Evolutionary conservation across 768 basidiomycete species (phyloP).

Genomic region (Lactarius sanguifluus): DNA sequence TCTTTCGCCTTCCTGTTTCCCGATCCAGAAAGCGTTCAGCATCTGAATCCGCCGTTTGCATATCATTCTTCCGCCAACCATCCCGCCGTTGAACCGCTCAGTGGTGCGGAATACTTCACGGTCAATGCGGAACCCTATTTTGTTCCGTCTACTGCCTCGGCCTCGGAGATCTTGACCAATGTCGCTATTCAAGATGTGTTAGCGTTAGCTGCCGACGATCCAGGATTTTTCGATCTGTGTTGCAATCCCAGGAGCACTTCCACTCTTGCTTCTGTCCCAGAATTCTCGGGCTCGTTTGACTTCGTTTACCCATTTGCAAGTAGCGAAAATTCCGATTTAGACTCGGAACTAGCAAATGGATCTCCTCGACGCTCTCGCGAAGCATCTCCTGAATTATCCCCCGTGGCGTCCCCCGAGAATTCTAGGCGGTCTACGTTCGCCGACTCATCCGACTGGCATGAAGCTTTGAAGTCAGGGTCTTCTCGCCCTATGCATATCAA

Average conservation of each 20-base stretch:
- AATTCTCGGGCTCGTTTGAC: conserved; percentile 8
- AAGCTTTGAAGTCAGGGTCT: neutral
- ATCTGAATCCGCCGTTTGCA: neutral
- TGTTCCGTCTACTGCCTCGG: conserved; percentile 23
- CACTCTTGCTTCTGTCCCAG: conserved; percentile 7
- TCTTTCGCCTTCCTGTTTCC: neutral
- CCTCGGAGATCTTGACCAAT: conserved; percentile 19
- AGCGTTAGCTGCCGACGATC: conserved; percentile 3
- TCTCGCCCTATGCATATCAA: neutral
- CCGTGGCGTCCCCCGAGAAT: neutral
- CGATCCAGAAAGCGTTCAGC: neutral
- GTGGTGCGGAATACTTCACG: neutral
- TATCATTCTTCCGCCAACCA: neutral
- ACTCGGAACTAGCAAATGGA: neutral
- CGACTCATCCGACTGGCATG: neutral
- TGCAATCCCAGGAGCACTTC: neutral
- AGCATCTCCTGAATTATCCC: neutral
- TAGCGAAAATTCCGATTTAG: conserved; percentile 1
- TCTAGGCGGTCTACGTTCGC: neutral
- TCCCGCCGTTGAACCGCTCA: neutral
- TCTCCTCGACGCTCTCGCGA: neutral
- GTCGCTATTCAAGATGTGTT: conserved; percentile 21
- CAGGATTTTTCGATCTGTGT: neutral
- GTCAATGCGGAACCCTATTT: conserved; percentile 16
- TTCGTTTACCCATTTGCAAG: conserved; percentile 1